Percentiles rank a stretch among this genome's conserved stretches.
Evolutionary conservation across 495 filamentous ascomycete genomes (phyloP).

Genomic region (Symbiotaphrina buchneri): DNA sequence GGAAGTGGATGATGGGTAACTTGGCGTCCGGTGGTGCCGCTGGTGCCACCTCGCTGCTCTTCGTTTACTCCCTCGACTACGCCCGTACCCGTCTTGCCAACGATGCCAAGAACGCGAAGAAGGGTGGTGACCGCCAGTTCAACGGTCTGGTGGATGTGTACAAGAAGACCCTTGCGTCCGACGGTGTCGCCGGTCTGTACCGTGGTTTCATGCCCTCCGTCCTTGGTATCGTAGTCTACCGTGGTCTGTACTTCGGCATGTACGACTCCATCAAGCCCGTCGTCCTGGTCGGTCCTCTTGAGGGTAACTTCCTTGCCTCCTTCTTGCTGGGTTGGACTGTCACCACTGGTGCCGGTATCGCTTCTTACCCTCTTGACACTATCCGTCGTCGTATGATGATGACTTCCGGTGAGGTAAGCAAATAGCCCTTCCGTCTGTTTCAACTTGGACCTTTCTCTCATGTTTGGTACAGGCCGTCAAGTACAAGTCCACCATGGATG

Average conservation of each 20-base stretch:
- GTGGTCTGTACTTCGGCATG: constrained; percentile 99
- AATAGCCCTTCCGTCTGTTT: constrained; percentile 1
- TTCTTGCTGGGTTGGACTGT: constrained; percentile 98
- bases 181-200: constrained; percentile 98
- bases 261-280: constrained; percentile 99
- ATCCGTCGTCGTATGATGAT: constrained; percentile 99
- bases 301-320: constrained; percentile 96
- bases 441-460: not conserved
- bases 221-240: constrained; percentile 96
- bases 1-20: constrained; percentile 99
- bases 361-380: constrained; percentile 98
- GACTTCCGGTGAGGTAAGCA: constrained; percentile 58
- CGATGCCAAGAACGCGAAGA: constrained; percentile 94
- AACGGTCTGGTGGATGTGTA: constrained; percentile 98
- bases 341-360: constrained; percentile 99
- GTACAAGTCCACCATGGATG: constrained; percentile 89
- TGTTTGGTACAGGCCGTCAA: constrained; percentile 62
- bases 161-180: constrained; percentile 97
- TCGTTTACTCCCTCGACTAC: constrained; percentile 99
- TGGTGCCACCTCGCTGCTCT: constrained; percentile 98
- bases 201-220: constrained; percentile 99
- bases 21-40: constrained; percentile 98
- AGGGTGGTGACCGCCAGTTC: constrained; percentile 96
- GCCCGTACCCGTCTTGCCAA: constrained; percentile 99
- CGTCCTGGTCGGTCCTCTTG: constrained; percentile 72